Conservation (phyloP, 1,284 basidiomycete genomes). For the Sporisorium iseilematis-ciliati region DNA sequence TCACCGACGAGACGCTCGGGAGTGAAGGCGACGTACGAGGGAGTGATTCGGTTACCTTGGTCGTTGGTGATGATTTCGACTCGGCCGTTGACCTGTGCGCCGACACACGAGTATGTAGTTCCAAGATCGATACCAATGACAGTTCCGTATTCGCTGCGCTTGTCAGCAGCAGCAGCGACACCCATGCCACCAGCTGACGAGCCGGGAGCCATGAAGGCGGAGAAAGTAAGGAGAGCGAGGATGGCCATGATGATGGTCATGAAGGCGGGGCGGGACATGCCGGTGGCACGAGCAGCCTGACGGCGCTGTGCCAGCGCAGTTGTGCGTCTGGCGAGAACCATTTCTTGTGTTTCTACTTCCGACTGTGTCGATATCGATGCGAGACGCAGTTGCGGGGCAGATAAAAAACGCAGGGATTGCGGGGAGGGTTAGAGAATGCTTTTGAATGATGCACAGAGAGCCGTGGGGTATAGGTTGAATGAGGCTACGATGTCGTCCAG, state of each 20-base stretch:
- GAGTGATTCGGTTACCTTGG: conserved; percentile 72
- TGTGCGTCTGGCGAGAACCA: conserved; percentile 43
- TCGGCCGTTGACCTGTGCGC: conserved; percentile 82
- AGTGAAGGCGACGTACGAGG: conserved; percentile 70
- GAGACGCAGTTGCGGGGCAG: background rate
- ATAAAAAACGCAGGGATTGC: background rate
- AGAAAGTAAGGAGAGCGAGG: conserved; percentile 59
- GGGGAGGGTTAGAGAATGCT: conserved; percentile 13
- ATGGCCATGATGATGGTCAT: conserved; percentile 61
- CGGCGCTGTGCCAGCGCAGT: conserved; percentile 48
- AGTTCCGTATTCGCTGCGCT: conserved; percentile 77
- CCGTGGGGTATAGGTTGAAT: conserved; percentile 7
- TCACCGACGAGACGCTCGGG: conserved; percentile 81
- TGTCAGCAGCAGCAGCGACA: conserved; percentile 63
- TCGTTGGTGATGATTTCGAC: conserved; percentile 70
- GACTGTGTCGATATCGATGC: conserved; percentile 14
- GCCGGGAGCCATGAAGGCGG: conserved; percentile 48
- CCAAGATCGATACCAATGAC: conserved; percentile 85
- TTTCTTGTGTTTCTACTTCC: conserved; percentile 41
- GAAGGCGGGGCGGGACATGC: conserved; percentile 47
- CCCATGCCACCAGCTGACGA: conserved; percentile 55
- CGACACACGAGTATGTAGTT: conserved; percentile 73
- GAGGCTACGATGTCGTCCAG: conserved; percentile 1
- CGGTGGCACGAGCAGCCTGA: conserved; percentile 43
- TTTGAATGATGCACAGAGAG: conserved; percentile 2